Percentiles rank a stretch among this genome's conserved stretches.
These are phyloP conservation scores for Ogataea neopini DNA, from an alignment of 805 yeast genomes.

Conservation along the genomic window DNA sequence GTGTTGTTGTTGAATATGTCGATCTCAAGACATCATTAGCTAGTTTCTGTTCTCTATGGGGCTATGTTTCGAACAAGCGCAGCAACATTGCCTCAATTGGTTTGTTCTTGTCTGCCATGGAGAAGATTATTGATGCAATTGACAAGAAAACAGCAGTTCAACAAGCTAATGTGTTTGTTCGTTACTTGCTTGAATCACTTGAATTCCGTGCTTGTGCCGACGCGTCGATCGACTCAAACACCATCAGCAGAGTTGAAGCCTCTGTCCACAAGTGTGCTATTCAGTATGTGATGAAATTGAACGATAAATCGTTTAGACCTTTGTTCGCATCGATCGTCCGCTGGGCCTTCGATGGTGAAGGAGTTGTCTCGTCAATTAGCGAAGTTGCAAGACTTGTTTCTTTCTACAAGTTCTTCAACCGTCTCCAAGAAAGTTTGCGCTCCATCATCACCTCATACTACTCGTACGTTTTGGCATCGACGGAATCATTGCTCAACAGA, in stretches of 20 bases:
- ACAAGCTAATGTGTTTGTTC: constrained; percentile 67
- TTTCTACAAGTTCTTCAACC: constrained; percentile 83
- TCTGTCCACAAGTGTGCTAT: constrained; percentile 73
- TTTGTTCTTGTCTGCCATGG: constrained; percentile 67
- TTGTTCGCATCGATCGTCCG: constrained; percentile 80
- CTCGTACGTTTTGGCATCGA: constrained; percentile 82
- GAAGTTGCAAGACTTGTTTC: constrained; percentile 63
- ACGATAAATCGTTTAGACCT: constrained; percentile 93
- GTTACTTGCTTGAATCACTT: constrained; percentile 66
- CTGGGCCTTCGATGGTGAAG: constrained; percentile 92
- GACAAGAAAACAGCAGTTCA: constrained; percentile 76
- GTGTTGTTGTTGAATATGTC: constrained; percentile 62
- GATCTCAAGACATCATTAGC: constrained; percentile 64
- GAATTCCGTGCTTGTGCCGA: constrained; percentile 57
- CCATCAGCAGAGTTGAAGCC: constrained; percentile 79
- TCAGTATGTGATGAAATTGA: constrained; percentile 80
- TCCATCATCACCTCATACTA: constrained; percentile 87
- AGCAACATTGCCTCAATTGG: constrained; percentile 55
- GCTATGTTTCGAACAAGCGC: constrained; percentile 36
- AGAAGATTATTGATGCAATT: constrained; percentile 60
- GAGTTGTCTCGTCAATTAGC: constrained; percentile 47
- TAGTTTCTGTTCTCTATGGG: constrained; percentile 66
- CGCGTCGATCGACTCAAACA: constrained; percentile 63
- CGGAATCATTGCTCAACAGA: constrained; percentile 53
- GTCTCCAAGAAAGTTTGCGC: constrained; percentile 78